Evolutionary conservation across 495 filamentous ascomycete genomes (phyloP).

Genomic region (Oidiodendron maius): DNA sequence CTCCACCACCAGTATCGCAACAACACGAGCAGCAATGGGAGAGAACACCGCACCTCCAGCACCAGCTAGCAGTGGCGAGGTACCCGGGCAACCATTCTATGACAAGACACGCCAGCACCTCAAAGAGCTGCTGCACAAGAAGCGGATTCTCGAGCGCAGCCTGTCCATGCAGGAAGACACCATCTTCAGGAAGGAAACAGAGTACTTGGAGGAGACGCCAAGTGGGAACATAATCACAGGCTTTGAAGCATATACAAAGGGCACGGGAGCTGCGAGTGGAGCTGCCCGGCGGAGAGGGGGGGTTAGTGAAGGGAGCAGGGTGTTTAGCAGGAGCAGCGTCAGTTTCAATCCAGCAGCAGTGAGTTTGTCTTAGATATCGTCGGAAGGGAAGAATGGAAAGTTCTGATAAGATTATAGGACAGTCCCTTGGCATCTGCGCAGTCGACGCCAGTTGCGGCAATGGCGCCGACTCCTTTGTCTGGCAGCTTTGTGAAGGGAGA

Average conservation of each 20-base stretch:
- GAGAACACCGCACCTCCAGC: slow-evolving; percentile 43
- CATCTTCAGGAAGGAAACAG: slow-evolving; percentile 77
- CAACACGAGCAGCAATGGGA: slow-evolving; percentile 34
- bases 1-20: not conserved
- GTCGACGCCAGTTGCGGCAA: slow-evolving; percentile 16
- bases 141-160: slow-evolving; percentile 35
- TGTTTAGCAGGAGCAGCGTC: slow-evolving; percentile 56
- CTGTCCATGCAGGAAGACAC: slow-evolving; percentile 57
- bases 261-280: slow-evolving; percentile 40
- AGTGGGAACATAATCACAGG: slow-evolving; percentile 93
- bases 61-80: slow-evolving; percentile 25
- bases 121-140: slow-evolving; percentile 39
- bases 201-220: slow-evolving; percentile 87
- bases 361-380: slow-evolving; percentile 13
- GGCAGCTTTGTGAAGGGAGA: slow-evolving; percentile 32
- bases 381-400: not conserved
- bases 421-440: slow-evolving; percentile 12
- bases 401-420: slow-evolving; percentile 12
- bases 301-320: slow-evolving; percentile 44
- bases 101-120: slow-evolving; percentile 43
- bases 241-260: slow-evolving; percentile 97
- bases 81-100: slow-evolving; percentile 40
- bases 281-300: slow-evolving; percentile 41
- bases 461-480: slow-evolving; percentile 43
- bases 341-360: slow-evolving; percentile 44